Base-by-base conservation (phyloP, 1,139 yeast genomes). In the Diutina catenulata region DNA sequence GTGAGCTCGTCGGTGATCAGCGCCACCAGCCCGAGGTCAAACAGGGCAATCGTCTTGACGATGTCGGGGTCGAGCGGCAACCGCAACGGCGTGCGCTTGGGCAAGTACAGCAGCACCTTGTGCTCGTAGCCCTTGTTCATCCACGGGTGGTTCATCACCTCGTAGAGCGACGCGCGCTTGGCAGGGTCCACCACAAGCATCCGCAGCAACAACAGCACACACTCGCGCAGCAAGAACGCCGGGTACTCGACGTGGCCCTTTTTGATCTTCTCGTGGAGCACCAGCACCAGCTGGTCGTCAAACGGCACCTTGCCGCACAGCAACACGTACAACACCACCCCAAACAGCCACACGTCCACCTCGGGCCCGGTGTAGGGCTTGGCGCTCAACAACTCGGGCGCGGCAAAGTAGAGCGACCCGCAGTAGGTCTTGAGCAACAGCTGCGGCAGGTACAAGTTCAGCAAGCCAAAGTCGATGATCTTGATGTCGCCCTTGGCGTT, bases 261-360 rank as follows among this genome's bases (percentile, higher is more conserved):
- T 53, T 91, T 93, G 55, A 93, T 93, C 57, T 88, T 88, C 47
- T 87, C 95, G 56, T 93, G 98, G 49, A 93, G 68, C 2, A 84
- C 93, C 36, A 91, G 81, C 48, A 94, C 94, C 43, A 84, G 79
- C 52, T 86, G 94, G 55, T 93, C 98, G 56, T 93, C 98, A 57
- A 93, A 93, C 11, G 99, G 99, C 6, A 93, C 97, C 55, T 87
- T 88, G 39, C 99, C 99, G 55, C 96, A 88, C 2, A 91, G 95
- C 44, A 93, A 64, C 14, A 91, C 99, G 52, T 86, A 91, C 28
- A 93, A 62, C 0, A 91, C 96, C 37, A 91, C 95, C 42, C 98
- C 99, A 65, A 88, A 88, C 4, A 95, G 84, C 99, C 99, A 91
- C 22, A 91, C 80, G 55, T 91, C 99, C 37, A 93, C 96, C 56